Base-by-base conservation (phyloP, 345 rosid genomes). In the Clausena lansium region DNA sequence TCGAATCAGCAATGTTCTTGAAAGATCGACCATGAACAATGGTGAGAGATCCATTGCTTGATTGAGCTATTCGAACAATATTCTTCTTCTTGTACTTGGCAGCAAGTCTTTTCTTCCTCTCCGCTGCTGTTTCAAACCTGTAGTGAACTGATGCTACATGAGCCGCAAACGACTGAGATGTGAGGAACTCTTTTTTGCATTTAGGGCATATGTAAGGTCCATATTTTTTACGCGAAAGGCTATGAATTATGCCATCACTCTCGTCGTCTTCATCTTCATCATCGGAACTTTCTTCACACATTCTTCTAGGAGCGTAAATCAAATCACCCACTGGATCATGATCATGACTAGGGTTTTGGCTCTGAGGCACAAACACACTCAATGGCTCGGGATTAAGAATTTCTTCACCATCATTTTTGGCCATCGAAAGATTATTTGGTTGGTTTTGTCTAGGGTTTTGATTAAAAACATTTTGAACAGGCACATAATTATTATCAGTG, bases 161-260 rank as follows among this genome's bases (percentile, higher is more conserved):
- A 70, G 73, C 59, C 3, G 73, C 73, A 50, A 70, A 70, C 7
- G 7, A 27, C 22, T 70, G 73, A 28, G 73, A 70, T 25, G 73
- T 70, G 7, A 4, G 39, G 3, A 47, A 27, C n/a, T 47, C 19
- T 20, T 50, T 1, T 28, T 50, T 17, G 60, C 73, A 70, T 50
- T 70, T 70, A 70, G 73, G 59, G 25, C 73, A 70, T 17, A 24
- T 70, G 24, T 70, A 70, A 70, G 73, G 60, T 1, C 60, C 60
- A 9, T 25, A 28, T 30, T 70, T 70, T 50, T 4, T 15, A 24
- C 36, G 15, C 52, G 24, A 54, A 50, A 70, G 60, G 54, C 60
- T 70, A 25, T 70, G 73, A 9, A 13, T 70, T 32, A 24, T n/a
- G 30, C 73, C 73, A 50, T 70, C 73, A 8, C 14, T 24, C 20